Base-by-base conservation (phyloP, 208 protist genomes). In the Crithidia sp. region DNA sequence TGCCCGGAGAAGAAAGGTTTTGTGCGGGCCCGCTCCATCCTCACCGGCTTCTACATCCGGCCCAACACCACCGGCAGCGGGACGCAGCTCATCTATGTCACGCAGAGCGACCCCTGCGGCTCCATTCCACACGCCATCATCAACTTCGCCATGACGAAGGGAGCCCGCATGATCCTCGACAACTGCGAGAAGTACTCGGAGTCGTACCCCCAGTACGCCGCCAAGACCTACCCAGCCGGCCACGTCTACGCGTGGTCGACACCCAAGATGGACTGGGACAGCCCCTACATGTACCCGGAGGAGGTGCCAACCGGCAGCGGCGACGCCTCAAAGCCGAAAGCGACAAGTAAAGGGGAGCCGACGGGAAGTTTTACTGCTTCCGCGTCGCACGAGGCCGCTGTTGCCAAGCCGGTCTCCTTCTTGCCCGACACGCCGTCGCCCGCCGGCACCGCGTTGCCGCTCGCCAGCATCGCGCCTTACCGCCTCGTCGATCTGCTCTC, bases 21-120 rank as follows among this genome's bases (percentile, higher is more conserved):
- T 68, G 74, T 97, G 17, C 81, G 94, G 5, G 94, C 87, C 3
- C 75, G 81, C 55, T 97, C 94, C 1, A 95, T 96, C 52, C 65
- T 96, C 7, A 91, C 87, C 0, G 94, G 94, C 7, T 97, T 91
- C 74, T 89, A 87, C 58, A 93, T 97, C 36, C 83, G 84, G 10
- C 94, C 94, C 0, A 52, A 86, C 43, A 14, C 54, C 3, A 40
- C 28, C 4, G 72, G 65, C 19, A 63, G 13, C 16, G 93, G 94
- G 9, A 86, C 75, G 47, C 39, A 87, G 59, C 77, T 97, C 14
- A 87, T 85, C 4, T 96, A 95, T 65, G 82, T 97, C 4, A 96
- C 90, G 7, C 91, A 96, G 57, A 92, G 90, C 68, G 91, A 97
- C 61, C 91, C 89, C 8, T 87, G 89, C 54, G 94, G 94, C 6